Base-by-base conservation (phyloP, 2,329 filamentous ascomycete genomes). In the Talaromyces albobiverticillius region DNA sequence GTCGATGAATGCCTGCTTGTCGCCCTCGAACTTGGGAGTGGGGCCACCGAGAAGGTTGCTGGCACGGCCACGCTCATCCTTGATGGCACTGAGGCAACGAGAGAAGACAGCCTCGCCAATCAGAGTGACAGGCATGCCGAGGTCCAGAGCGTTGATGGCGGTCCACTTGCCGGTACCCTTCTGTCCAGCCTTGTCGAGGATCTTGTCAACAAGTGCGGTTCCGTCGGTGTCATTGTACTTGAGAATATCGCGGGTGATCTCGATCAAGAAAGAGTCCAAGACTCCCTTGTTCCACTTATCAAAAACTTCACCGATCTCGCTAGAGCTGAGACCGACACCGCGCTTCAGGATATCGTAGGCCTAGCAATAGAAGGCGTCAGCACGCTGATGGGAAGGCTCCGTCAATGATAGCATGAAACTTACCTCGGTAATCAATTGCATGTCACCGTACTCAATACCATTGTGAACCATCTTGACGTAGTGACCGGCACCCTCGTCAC, bases 401-500 rank as follows among this genome's bases (percentile, higher is more conserved):
- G 34, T 18, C 13, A n/a, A 38, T 18, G 16, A n/a, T 40, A 40
- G 5, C 11, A 40, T 20, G 29, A 47, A 32, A 14, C 84, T 67
- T 79, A 96, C 93, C 87, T 99, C 94, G 79, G 88, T 95, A 75
- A 99, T 99, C 71, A 99, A 84, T 83, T 99, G 94, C 94, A 99
- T 99, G 81, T 99, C 94, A 86, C 94, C 94, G 76, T 99, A 99
- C 82, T 99, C 94, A 69, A 99, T 99, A 84, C 94, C 94, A 80
- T 99, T 99, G 88, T 99, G 94, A 61, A 99, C 94, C 94, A 99
- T 99, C 89, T 99, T 99, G 82, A 99, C 93, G 83, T 96, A 99
- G 87, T 99, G 94, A 68, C 94, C 94, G 79, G 94, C 90, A 85
- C 94, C 94, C 78, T 97, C 91, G 79, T 97, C 94, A 81, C 94